These are phyloP conservation scores for Telfairia occidentalis DNA, from an alignment of 331 rosid species.

Conservation along the genomic window DNA sequence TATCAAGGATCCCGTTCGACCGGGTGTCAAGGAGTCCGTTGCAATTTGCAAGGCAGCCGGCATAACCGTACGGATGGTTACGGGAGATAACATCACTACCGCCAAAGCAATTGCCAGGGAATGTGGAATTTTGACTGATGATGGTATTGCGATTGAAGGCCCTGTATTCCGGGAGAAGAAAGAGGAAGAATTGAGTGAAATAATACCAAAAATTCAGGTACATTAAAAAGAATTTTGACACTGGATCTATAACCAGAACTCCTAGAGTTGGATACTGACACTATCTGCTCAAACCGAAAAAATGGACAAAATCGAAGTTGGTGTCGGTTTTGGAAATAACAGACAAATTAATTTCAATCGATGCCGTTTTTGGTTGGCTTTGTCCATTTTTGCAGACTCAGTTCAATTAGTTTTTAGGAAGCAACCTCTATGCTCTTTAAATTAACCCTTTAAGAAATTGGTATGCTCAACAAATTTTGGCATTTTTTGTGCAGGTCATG, in stretches of 20 bases:
- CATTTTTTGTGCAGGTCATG: conserved; percentile 58
- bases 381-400: neutral
- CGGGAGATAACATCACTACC: conserved; percentile 91
- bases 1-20: conserved; percentile 95
- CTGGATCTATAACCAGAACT: neutral
- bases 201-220: conserved; percentile 86
- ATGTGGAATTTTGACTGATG: conserved; percentile 82
- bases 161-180: conserved; percentile 76
- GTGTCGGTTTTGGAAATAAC: neutral
- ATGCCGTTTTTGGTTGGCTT: neutral
- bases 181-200: conserved; percentile 42
- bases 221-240: conserved; percentile 2
- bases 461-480: neutral
- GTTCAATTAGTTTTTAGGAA: neutral
- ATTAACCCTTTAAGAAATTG: neutral
- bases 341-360: neutral
- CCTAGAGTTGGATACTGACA: neutral
- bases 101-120: conserved; percentile 98
- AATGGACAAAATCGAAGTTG: neutral
- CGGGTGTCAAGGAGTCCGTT: conserved; percentile 88
- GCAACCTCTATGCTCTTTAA: neutral
- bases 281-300: neutral
- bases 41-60: conserved; percentile 93
- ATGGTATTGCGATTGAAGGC: conserved; percentile 89
- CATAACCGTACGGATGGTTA: conserved; percentile 84